Evolutionary conservation across 495 filamentous ascomycete genomes (phyloP), one percentile per base, ranked within the genome.

Genomic region (Cercophora sp.): DNA sequence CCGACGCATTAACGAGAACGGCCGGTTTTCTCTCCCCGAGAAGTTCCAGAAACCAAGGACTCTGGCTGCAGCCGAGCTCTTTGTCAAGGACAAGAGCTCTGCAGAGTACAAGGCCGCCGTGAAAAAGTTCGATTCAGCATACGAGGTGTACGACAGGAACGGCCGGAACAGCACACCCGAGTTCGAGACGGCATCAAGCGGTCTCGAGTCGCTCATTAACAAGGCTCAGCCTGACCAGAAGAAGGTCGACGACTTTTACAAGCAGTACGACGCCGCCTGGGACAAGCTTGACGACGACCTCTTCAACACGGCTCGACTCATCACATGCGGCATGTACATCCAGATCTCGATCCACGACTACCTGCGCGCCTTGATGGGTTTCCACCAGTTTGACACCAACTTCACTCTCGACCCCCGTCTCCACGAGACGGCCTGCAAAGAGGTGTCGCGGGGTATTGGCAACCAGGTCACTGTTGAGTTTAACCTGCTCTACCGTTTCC

Each of bases 311-410:
- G 85, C 80, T 41, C 77, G 88, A 46, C 71, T 91, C 47, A 79
- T 91, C 51, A 89, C 85, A 15, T 89, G 85, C 48, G 87, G 88
- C 54, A 72, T 91, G 2, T 91, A 88, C 59, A 86, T 88, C 58
- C 89, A 92, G 64, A 84, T 89, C 57, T 83, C 85, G 11, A 65
- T 92, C 31, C 82, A 85, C 49, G 88, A 92, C 65, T 92, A 92
- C 64, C 76, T 91, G 44, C 80, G 88, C 34, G 88, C 86, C 10
- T 87, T 92, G 57, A 75, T 91, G 66, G 88, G 88, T 62, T 68
- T 91, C 52, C 89, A 91, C 67, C 74, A 85, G 48, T 81, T 73
- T 44, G 83, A 86, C 66, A 83, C 83, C n/a, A 85, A 84, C 2
- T 92, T 87, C 86, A 87, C 86, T 36, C 74, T 92, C 43, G 87